Base-by-base conservation (phyloP, 495 filamentous ascomycete species). In the Aspergillus diversus region DNA sequence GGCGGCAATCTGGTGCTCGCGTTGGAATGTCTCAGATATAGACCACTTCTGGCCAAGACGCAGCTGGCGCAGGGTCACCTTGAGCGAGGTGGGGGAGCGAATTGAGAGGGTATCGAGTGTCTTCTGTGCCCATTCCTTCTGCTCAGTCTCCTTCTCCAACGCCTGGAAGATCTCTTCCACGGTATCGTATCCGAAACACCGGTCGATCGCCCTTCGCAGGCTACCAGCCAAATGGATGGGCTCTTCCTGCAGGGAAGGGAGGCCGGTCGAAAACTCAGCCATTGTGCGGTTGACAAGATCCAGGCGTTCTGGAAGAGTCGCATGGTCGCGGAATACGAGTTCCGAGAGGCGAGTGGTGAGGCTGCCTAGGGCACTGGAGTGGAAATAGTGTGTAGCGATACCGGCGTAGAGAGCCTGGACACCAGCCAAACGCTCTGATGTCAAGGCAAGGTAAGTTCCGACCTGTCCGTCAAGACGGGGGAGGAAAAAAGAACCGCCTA, bases 401-500 rank as follows among this genome's bases (percentile, higher is more conserved):
- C 93, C 93, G 43, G 91, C 79, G 66, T 85, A 89, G 74, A 94
- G 90, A 47, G 88, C 86, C 74, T 98, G 89, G 12, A 88, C 89
- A 57, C 95, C 95, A 58, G 80, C 88, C 55, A 99, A 75, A 60
- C 84, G 84, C 69, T 90, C 86, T 74, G 92, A 92, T 21, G 95
- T 99, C 61, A 99, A 80, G 31, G 90, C 95, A 43, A 98, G 86
- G 76, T 97, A 98, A 46, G 91, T 96, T 37, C 95, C 95, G 47
- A 91, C 70, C 57, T 84, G 73, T 51, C 95, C 95, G 61, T 94
- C 86, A 77, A 99, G 87, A 60, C 92, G 84, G 8, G 95, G 91
- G 31, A 99, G 82, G 82, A 97, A 98, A 81, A 97, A 98, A 17
- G 90, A 93, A 57, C 87, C 95, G 47, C 95, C 95, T 35, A 99